phyloP scores from a whole-genome alignment of 805 yeast genomes.

The Metschnikowia picachoensis region DNA sequence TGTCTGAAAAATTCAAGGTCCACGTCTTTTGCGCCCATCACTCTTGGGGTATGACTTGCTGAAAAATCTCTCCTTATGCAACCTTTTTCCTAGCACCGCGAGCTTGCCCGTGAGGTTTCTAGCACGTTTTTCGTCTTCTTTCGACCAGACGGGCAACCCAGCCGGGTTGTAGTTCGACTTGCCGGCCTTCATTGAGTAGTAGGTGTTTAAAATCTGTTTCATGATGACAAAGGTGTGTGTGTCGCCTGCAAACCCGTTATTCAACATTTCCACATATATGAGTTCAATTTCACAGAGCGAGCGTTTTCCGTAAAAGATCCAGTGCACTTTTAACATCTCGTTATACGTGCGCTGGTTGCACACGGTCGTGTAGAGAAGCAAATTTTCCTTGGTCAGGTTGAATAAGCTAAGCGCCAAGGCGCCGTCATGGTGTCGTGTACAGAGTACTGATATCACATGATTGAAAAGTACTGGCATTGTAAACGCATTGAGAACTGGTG shows the following conservation, averaged over 20 bases:
- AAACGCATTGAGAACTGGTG: slow-evolving; percentile 29
- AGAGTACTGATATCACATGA: slow-evolving; percentile 23
- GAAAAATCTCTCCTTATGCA: slow-evolving; percentile 5
- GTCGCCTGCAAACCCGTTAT: slow-evolving; percentile 40
- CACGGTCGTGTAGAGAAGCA: slow-evolving; percentile 29
- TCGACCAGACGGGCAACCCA: slow-evolving; percentile 33
- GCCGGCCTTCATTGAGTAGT: slow-evolving; percentile 32
- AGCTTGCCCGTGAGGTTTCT: slow-evolving; percentile 22
- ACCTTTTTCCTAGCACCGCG: slow-evolving; percentile 6
- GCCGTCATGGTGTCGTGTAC: slow-evolving; percentile 31
- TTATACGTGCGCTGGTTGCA: slow-evolving; percentile 42
- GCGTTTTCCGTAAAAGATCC: slow-evolving; percentile 39
- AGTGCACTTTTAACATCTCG: slow-evolving; percentile 32
- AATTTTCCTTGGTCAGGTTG: slow-evolving; percentile 31
- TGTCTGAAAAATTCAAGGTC: too few relatives aligned
- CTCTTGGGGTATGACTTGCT: neutral
- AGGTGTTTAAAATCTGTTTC: slow-evolving; percentile 32
- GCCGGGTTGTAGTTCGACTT: slow-evolving; percentile 21
- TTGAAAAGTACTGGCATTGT: slow-evolving; percentile 38
- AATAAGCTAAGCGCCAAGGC: slow-evolving; percentile 34
- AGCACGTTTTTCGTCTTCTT: slow-evolving; percentile 34
- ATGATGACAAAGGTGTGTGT: slow-evolving; percentile 32
- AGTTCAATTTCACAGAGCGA: slow-evolving; percentile 34
- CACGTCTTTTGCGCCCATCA: too few relatives aligned
- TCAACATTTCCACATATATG: slow-evolving; percentile 34